Percentiles rank a stretch among this genome's conserved stretches.
Evolutionary conservation across 192 early-diverging fungal species (phyloP).

Genomic region (Linnemannia elongata): DNA sequence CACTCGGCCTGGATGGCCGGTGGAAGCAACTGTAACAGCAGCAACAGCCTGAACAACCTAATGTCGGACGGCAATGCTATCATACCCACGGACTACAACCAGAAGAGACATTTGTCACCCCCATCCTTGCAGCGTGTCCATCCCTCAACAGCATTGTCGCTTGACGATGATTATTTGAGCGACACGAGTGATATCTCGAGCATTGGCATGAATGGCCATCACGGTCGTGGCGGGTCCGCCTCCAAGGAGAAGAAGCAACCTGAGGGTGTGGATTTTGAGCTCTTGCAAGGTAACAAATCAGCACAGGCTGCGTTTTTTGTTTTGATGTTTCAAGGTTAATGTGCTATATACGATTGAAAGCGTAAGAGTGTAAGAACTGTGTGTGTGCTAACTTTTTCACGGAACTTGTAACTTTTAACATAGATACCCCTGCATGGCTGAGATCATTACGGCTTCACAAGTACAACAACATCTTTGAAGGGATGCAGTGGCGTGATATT

Average conservation of each 20-base stretch:
- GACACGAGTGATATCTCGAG: conserved; percentile 55
- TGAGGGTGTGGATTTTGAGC: conserved; percentile 80
- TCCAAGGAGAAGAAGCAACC: conserved; percentile 83
- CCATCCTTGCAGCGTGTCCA: conserved; percentile 18
- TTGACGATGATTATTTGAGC: conserved; percentile 56
- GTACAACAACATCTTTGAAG: conserved; percentile 91
- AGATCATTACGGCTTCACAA: conserved; percentile 94
- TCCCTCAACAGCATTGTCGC: conserved; percentile 14
- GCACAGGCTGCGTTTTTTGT: background rate
- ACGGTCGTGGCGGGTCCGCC: conserved; percentile 28
- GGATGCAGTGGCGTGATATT: conserved; percentile 90
- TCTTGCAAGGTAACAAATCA: conserved; percentile 71
- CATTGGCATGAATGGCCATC: conserved; percentile 47
- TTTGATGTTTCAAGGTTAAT: no score
- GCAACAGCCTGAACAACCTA: conserved; percentile 15
- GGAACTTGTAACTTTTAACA: background rate
- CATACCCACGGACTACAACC: conserved; percentile 48
- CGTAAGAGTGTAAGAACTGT: no score
- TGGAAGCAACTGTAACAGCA: conserved; percentile 16
- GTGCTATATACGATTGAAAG: no score
- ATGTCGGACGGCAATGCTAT: conserved; percentile 34
- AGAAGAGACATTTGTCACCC: conserved; percentile 46
- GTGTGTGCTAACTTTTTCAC: background rate
- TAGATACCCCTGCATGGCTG: conserved; percentile 95
- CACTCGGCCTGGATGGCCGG: conserved; percentile 27